Percentiles rank a stretch among this genome's conserved stretches.
These are phyloP conservation scores for Echinosophora koreensis DNA, from an alignment of 306 rosid genomes.

Conservation along the genomic window DNA sequence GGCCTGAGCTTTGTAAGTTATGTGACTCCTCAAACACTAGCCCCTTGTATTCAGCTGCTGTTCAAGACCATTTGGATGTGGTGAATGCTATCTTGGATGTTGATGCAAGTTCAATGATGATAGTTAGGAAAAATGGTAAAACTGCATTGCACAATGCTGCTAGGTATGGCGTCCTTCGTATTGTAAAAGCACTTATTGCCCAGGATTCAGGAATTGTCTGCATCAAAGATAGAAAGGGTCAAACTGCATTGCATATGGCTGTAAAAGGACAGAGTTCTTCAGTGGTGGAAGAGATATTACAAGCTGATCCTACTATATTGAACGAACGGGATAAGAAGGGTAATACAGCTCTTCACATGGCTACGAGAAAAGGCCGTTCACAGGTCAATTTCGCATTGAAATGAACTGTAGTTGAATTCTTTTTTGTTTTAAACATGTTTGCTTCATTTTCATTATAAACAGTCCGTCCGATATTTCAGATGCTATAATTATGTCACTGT, in stretches of 20 bases:
- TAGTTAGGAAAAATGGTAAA: conserved; percentile 92
- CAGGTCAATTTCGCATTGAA: conserved; percentile 58
- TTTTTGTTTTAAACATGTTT: neutral
- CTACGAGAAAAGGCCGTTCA: conserved; percentile 88
- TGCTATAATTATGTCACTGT: conserved; percentile 3
- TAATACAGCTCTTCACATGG: conserved; percentile 90
- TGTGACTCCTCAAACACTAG: conserved; percentile 84
- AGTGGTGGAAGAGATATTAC: conserved; percentile 78
- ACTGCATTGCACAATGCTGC: conserved; percentile 88
- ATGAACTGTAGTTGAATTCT: neutral
- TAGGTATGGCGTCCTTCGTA: conserved; percentile 70
- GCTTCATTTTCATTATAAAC: conserved; percentile 38
- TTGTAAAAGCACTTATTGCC: conserved; percentile 68
- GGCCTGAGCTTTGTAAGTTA: conserved; percentile 78
- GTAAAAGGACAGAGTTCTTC: conserved; percentile 75
- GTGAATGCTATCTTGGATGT: conserved; percentile 85
- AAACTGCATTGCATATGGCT: conserved; percentile 98
- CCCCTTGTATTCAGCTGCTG: conserved; percentile 94
- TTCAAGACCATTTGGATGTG: conserved; percentile 75
- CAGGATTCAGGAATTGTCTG: conserved; percentile 70
- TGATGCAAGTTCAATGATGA: conserved; percentile 67
- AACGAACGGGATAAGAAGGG: conserved; percentile 92
- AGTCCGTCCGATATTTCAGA: conserved; percentile 24
- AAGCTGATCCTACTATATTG: conserved; percentile 60
- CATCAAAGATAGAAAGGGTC: conserved; percentile 88